phyloP scores from a whole-genome alignment of 805 yeast genomes.

The Helenozyma baotianmanensis region DNA sequence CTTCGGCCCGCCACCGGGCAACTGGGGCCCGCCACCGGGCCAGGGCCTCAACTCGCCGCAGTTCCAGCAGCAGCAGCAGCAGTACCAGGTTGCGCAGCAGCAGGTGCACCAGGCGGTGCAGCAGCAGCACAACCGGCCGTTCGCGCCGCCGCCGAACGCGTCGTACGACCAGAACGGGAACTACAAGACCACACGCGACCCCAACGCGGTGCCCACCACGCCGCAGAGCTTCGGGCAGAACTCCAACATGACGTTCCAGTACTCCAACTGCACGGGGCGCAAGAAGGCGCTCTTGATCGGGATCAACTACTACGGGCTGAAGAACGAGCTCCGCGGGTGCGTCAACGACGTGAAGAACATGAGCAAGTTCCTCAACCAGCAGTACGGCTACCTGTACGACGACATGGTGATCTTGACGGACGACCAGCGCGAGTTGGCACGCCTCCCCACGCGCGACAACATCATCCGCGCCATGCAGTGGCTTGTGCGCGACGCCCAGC shows the following conservation, averaged over 20 bases:
- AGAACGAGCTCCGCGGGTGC: constrained; percentile 65
- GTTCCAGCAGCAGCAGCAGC: constrained; percentile 14
- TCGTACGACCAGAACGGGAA: constrained; percentile 14
- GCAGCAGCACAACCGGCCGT: constrained; percentile 10
- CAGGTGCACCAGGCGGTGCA: constrained; percentile 10
- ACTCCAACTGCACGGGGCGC: constrained; percentile 66
- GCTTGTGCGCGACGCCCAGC: constrained; percentile 67
- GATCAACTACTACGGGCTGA: constrained; percentile 67
- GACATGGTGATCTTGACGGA: constrained; percentile 61
- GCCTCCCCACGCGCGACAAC: constrained; percentile 62
- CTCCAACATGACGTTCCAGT: constrained; percentile 41
- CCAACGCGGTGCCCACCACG: constrained; percentile 21
- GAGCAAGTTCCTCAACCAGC: constrained; percentile 34
- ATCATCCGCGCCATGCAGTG: constrained; percentile 77
- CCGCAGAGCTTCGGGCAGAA: constrained; percentile 37
- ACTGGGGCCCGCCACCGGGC: constrained; percentile 8
- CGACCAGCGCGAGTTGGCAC: constrained; percentile 42
- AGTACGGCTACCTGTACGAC: constrained; percentile 44
- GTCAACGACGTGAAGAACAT: constrained; percentile 69
- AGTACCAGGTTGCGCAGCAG: constrained; percentile 10
- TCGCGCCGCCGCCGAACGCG: constrained; percentile 15
- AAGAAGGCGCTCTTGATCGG: constrained; percentile 76
- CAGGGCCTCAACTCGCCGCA: constrained; percentile 15
- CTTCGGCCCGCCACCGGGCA: constrained; percentile 17
- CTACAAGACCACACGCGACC: constrained; percentile 11